Conservation (phyloP, 495 filamentous ascomycete genomes). For the Penicillium riverlandense region DNA sequence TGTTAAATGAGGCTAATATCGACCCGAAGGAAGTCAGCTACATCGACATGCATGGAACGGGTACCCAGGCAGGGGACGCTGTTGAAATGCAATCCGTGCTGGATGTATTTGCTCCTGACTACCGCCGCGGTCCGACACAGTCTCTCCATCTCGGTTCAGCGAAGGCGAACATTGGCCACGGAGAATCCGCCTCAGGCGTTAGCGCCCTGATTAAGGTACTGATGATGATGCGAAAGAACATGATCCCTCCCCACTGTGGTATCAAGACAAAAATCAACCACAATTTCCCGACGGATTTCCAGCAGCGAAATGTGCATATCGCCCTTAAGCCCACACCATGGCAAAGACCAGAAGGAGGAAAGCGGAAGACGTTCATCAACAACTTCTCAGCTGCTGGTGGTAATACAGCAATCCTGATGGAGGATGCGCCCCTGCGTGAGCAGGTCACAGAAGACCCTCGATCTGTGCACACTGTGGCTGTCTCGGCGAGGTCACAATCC, state of each 20-base stretch:
- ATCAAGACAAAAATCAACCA: conserved; percentile 79
- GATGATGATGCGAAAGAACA: conserved; percentile 78
- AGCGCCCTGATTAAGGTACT: conserved; percentile 77
- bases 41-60: conserved; percentile 87
- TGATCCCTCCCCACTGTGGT: conserved; percentile 81
- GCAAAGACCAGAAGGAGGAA: conserved; percentile 52
- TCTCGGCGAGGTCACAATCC: conserved; percentile 46
- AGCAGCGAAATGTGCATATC: conserved; percentile 69
- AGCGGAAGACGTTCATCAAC: conserved; percentile 58
- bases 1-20: conserved; percentile 62
- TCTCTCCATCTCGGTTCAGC: conserved; percentile 76
- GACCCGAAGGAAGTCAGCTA: conserved; percentile 72
- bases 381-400: conserved; percentile 61
- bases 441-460: conserved; percentile 45
- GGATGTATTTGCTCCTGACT: conserved; percentile 69
- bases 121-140: conserved; percentile 58
- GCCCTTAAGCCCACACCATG: conserved; percentile 54
- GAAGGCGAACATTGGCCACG: conserved; percentile 88
- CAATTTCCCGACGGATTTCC: conserved; percentile 69
- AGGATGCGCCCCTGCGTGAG: conserved; percentile 42
- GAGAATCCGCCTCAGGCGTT: conserved; percentile 80
- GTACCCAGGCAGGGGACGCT: conserved; percentile 75
- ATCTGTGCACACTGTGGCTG: conserved; percentile 39
- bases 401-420: conserved; percentile 46
- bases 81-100: conserved; percentile 75